Evolutionary conservation across 352 stramenopile genomes (phyloP).

Genomic region (Phytophthora parvispora): DNA sequence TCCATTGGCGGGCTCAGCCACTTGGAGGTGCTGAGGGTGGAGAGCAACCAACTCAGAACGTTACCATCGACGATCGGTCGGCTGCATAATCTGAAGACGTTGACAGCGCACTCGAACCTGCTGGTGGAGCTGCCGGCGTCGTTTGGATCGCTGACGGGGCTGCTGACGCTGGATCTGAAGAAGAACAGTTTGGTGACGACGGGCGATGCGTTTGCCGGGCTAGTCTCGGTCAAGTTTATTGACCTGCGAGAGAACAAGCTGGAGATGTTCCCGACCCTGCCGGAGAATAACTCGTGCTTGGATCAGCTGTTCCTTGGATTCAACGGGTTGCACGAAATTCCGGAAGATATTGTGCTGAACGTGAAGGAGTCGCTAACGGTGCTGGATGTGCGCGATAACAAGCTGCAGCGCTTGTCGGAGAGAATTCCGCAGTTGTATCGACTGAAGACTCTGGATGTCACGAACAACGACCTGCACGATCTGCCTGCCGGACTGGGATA

Average conservation of each 20-base stretch:
- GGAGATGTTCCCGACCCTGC: slow-evolving; percentile 63
- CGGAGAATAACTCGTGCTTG: slow-evolving; percentile 46
- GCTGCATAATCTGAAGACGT: slow-evolving; percentile 58
- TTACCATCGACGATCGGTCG: slow-evolving; percentile 66
- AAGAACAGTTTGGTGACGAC: slow-evolving; percentile 70
- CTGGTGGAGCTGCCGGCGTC: slow-evolving; percentile 60
- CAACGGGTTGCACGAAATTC: slow-evolving; percentile 65
- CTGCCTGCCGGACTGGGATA: slow-evolving; percentile 79
- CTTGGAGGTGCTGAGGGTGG: slow-evolving; percentile 71
- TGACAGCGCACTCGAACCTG: slow-evolving; percentile 74
- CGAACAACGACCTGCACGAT: slow-evolving; percentile 87
- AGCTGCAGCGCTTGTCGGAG: slow-evolving; percentile 64
- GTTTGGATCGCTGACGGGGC: slow-evolving; percentile 49
- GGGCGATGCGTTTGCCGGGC: slow-evolving; percentile 35
- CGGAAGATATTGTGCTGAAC: slow-evolving; percentile 51
- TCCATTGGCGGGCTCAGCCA: slow-evolving; percentile 48
- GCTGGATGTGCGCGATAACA: slow-evolving; percentile 86
- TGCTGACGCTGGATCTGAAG: slow-evolving; percentile 77
- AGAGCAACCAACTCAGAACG: slow-evolving; percentile 64
- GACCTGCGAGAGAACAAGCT: slow-evolving; percentile 85
- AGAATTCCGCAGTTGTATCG: slow-evolving; percentile 69
- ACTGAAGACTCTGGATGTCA: slow-evolving; percentile 86
- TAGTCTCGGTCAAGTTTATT: slow-evolving; percentile 62
- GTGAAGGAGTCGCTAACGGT: slow-evolving; percentile 79
- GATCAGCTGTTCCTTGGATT: slow-evolving; percentile 86